Evolutionary conservation across 176 grass and related monocot genomes (phyloP).

Genomic region (Saccharum spontaneum): DNA sequence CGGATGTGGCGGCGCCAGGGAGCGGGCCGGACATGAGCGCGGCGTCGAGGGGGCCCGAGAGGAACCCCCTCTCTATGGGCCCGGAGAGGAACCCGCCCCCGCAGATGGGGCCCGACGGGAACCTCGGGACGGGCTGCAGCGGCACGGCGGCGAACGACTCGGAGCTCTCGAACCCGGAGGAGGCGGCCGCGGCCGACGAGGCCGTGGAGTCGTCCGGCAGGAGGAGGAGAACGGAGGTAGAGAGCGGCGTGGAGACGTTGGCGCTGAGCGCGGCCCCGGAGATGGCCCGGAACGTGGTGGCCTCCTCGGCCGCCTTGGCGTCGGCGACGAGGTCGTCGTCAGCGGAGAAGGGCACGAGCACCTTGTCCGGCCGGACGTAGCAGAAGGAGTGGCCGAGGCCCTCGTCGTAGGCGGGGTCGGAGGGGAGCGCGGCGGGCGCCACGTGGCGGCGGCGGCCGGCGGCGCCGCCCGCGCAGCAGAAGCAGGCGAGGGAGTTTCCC

Average conservation of each 20-base stretch:
- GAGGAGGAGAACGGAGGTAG: conserved; percentile 50
- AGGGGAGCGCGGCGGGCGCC: conserved; percentile 62
- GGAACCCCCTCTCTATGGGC: conserved; percentile 62
- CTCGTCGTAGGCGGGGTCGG: conserved; percentile 72
- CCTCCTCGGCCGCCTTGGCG: conserved; percentile 36
- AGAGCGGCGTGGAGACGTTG: conserved; percentile 89
- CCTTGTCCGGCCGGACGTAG: conserved; percentile 59
- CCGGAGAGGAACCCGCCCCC: conserved; percentile 63
- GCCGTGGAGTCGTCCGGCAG: conserved; percentile 30
- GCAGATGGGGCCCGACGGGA: conserved; percentile 70
- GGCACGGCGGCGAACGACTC: conserved; percentile 78
- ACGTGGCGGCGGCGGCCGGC: conserved; percentile 51
- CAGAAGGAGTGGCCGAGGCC: conserved; percentile 81
- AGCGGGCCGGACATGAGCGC: conserved; percentile 68
- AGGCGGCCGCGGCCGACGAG: conserved; percentile 8
- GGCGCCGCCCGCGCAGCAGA: conserved; percentile 45
- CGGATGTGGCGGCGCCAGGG: conserved; percentile 34
- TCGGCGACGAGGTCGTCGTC: conserved; percentile 36
- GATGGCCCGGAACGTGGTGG: conserved; percentile 67
- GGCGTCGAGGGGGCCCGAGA: conserved; percentile 77
- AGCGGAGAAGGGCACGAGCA: not conserved
- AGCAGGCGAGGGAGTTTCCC: conserved; percentile 88
- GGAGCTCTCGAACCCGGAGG: conserved; percentile 76
- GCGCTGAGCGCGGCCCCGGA: conserved; percentile 70
- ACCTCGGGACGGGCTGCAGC: conserved; percentile 67